Evolutionary conservation across 2,329 filamentous ascomycete genomes (phyloP).

Genomic region (Penicillium fuscoglaucum): DNA sequence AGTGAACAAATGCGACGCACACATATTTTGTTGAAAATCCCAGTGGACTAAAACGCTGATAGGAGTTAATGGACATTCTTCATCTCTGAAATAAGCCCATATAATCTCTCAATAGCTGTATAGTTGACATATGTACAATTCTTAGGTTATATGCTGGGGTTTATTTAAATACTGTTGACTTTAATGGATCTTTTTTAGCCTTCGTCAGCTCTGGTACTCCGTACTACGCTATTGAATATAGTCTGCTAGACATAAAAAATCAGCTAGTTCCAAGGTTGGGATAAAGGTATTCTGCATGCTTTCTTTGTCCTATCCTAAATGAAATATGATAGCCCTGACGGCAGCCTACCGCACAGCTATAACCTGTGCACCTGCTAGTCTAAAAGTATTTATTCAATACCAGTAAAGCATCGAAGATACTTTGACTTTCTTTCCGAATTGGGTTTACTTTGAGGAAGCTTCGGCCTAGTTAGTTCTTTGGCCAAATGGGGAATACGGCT

Average conservation of each 20-base stretch:
- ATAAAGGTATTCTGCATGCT: background rate
- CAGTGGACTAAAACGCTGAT: background rate
- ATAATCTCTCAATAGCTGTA: background rate
- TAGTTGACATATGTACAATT: background rate
- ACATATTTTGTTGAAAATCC: background rate
- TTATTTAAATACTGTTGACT: too few species aligned
- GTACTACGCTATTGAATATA: background rate
- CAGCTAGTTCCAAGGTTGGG: background rate
- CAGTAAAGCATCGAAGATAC: background rate
- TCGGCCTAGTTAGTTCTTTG: too few species aligned
- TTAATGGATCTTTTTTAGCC: background rate
- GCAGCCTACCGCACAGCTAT: background rate
- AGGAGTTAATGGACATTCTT: background rate
- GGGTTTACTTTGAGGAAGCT: background rate
- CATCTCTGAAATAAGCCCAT: background rate
- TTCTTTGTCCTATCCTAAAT: background rate
- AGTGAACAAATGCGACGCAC: background rate
- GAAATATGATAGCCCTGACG: background rate
- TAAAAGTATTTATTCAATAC: background rate
- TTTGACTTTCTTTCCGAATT: background rate
- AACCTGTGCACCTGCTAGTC: background rate
- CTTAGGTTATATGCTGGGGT: background rate
- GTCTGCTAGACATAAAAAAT: background rate
- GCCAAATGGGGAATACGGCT: too few species aligned
- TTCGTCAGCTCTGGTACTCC: background rate